Base-by-base conservation (phyloP, 2,329 filamentous ascomycete species). In the Hypomyces rosellus region DNA sequence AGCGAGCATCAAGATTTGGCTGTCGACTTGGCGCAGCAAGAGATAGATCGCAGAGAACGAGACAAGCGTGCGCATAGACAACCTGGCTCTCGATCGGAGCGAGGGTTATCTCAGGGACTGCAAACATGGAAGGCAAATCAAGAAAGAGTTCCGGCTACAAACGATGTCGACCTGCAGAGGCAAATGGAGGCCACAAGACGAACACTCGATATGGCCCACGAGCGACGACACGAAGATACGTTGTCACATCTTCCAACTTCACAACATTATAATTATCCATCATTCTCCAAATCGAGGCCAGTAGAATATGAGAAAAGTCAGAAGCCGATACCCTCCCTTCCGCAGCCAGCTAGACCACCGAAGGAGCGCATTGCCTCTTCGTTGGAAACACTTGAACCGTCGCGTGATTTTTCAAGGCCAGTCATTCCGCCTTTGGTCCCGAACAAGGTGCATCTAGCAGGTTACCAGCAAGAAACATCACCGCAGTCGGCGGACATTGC, bases 1-100 rank as follows among this genome's bases (percentile, higher is more conserved):
- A 77, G 76, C 1, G 81, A 89, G 50, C 76, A 95, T 55, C 79
- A 83, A 55, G 85, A 91, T 11, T 69, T 95, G 42, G 90, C 89
- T 0, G 83, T 95, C 6, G 80, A 85, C 56, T 67, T 95, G 30
- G 89, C 89, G 0, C 82, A 85, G 55, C 79, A 80, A 49, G 89
- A 95, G 66, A 78, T 90, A 51, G 74, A 71, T 50, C 76, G 86
- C 39, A 76, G 89, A 56, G 84, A 87, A 59, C 81, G 78, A 13
- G 76, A 74, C 39, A 74, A 81, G 53, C 77, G 72, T 55, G 77
- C 75, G 11, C 80, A 76, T 22, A 75, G 78, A 33, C 76, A 81
- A 56, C 75, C 80, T 22, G 81, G 78, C 62, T 69, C 25, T 75
- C 72, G 72, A 69, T 73, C n/a, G 62, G 69, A 30, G 72, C 69